A percentile compares a stretch with the other conserved stretches of the same genome.
Conservation (phyloP, 2,329 filamentous ascomycete species). For the Cladophialophora bantiana region DNA sequence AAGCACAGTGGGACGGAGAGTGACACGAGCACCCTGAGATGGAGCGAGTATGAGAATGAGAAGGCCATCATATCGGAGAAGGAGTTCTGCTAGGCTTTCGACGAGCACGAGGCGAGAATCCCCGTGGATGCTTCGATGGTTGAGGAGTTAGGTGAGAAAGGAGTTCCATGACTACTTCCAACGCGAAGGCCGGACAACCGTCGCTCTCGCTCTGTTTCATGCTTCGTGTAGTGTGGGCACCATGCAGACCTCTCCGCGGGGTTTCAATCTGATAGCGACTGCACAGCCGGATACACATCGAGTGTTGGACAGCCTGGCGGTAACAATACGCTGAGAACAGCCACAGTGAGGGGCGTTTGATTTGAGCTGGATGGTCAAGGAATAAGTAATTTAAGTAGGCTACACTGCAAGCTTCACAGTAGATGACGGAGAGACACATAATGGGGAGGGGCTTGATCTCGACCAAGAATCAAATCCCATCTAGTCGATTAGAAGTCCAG, state of each 20-base stretch:
- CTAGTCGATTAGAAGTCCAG: no score
- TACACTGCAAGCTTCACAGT: no score
- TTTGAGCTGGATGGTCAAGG: no score
- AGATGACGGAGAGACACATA: no score
- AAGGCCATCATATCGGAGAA: slow-evolving; percentile 14
- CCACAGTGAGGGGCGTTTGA: no score
- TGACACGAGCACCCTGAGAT: slow-evolving; percentile 4
- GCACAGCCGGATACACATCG: neutral
- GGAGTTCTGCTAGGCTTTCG: slow-evolving; percentile 16
- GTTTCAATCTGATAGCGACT: neutral
- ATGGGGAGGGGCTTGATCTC: no score
- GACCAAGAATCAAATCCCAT: no score
- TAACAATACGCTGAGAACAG: neutral
- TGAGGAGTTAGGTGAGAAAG: neutral
- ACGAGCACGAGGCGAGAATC: neutral
- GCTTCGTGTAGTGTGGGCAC: neutral
- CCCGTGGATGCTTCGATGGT: neutral
- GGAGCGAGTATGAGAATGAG: slow-evolving; percentile 7
- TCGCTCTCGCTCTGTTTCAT: neutral
- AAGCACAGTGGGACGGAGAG: neutral
- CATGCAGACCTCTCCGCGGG: neutral
- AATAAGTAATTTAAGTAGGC: no score
- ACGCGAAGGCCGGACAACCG: neutral
- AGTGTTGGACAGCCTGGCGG: neutral
- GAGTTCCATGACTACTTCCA: neutral